A percentile compares a stretch with the other conserved stretches of the same genome.
These are phyloP conservation scores for Aspergillus panamensis DNA, from an alignment of 495 filamentous ascomycete genomes.

Conservation along the genomic window DNA sequence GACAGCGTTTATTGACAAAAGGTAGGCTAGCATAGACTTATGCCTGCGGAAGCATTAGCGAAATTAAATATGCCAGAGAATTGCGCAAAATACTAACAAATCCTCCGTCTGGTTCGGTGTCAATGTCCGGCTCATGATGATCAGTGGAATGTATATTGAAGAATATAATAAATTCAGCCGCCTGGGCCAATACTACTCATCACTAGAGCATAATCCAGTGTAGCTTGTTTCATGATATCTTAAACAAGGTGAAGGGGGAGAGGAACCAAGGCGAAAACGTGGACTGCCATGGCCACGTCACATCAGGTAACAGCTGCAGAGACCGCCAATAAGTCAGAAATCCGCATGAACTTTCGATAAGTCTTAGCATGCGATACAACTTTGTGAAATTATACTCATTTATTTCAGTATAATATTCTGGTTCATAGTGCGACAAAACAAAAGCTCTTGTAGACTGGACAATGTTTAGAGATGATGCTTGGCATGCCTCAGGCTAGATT, in stretches of 20 bases:
- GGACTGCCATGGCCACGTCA: constrained; percentile 2
- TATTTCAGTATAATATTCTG: not conserved
- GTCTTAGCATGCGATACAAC: no score
- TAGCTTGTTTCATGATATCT: not conserved
- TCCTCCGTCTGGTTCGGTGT: constrained; percentile 76
- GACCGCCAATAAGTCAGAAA: not conserved
- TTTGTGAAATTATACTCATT: no score
- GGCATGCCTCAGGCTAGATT: not conserved
- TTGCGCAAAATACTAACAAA: constrained; percentile 55
- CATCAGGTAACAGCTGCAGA: not conserved
- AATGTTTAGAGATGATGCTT: no score
- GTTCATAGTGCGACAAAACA: not conserved
- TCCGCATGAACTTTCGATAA: not conserved
- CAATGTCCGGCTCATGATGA: constrained; percentile 63
- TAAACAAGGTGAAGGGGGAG: not conserved
- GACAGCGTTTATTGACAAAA: constrained; percentile 62
- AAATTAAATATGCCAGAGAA: constrained; percentile 31
- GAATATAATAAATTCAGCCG: not conserved
- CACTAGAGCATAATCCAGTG: not conserved
- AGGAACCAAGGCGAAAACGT: not conserved
- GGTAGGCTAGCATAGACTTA: constrained; percentile 84
- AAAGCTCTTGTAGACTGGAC: not conserved
- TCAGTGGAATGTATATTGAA: not conserved
- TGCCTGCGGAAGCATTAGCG: constrained; percentile 52
- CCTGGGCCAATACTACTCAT: not conserved